Percentiles rank a stretch among this genome's conserved stretches.
These are phyloP conservation scores for Arabidopsis lyrata DNA, from an alignment of 441 rosid genomes.

Conservation along the genomic window DNA sequence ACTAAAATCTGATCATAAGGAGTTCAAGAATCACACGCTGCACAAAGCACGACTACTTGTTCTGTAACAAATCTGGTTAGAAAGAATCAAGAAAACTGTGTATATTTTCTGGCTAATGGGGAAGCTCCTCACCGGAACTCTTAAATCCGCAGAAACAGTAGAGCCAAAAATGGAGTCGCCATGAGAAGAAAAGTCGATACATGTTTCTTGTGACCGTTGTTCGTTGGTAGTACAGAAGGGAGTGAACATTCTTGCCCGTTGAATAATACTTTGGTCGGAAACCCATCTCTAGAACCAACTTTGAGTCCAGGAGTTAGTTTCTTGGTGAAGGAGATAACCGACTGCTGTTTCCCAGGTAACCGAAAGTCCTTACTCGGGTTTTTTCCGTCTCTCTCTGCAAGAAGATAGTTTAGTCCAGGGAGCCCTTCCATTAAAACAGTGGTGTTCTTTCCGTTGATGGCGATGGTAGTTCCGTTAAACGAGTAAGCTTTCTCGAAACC, in stretches of 20 bases:
- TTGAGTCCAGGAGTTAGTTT: conserved; percentile 71
- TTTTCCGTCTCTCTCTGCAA: conserved; percentile 63
- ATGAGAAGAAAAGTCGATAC: conserved; percentile 24
- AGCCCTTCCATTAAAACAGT: conserved; percentile 83
- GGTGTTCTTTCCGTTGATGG: conserved; percentile 53
- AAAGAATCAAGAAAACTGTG: conserved; percentile 31
- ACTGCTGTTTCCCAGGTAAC: conserved; percentile 93
- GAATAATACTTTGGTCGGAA: conserved; percentile 86
- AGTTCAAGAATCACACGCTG: conserved; percentile 36
- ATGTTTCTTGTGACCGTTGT: conserved; percentile 45
- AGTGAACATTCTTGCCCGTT: conserved; percentile 93
- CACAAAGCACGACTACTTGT: conserved; percentile 29
- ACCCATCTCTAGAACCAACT: conserved; percentile 80
- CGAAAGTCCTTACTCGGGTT: conserved; percentile 61
- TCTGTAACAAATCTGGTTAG: conserved; percentile 26
- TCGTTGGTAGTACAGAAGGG: conserved; percentile 63
- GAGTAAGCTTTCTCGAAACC: conserved; percentile 85
- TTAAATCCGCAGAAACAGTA: conserved; percentile 24
- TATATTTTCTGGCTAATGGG: not conserved
- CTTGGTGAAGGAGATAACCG: conserved; percentile 89
- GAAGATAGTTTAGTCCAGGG: conserved; percentile 81
- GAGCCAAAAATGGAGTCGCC: conserved; percentile 22
- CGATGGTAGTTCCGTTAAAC: conserved; percentile 66
- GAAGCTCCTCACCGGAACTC: not conserved
- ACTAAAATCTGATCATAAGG: conserved; percentile 10